Evolutionary conservation across 257 asterid genomes (phyloP), one percentile per base, ranked within the genome.

Genomic region (Mitragyna speciosa): DNA sequence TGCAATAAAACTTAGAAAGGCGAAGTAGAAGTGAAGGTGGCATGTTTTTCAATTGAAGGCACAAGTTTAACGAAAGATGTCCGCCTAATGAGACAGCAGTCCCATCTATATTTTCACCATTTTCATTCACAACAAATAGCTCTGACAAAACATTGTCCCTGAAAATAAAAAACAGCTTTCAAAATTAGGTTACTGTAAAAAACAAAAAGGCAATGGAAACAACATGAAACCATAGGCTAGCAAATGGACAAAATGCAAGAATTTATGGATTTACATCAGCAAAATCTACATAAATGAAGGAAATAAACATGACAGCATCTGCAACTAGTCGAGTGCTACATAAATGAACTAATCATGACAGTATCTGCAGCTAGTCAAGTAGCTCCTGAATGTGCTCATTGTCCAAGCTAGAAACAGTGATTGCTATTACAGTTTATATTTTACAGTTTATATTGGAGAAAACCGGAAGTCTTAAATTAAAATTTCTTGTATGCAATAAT

Each of bases 71-170:
- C 19, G 87, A 89, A 73, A 94, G 92, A 72, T 84, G 87, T 70
- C 72, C 80, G 73, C 97, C 97, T 24, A 89, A 75, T 45, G 45
- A 63, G 78, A 91, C 79, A 74, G 93, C 89, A 61, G 80, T 82
- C 75, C 87, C 87, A 63, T 88, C 89, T 33, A 88, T 12, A 56
- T 20, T 83, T 85, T 84, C 82, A 67, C 96, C 93, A 61, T 89
- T 91, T 80, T 83, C 97, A 79, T 90, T 87, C 91, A 81, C 79
- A 80, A 84, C 43, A 79, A 87, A 84, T 80, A 96, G 89, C 90
- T 91, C 97, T 19, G 94, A 85, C 63, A 87, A 87, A 80, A 88
- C 78, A 81, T 84, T 74, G 33, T 93, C 85, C 97, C 98, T 94
- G 92, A 83, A 85, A 8, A 51, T 28, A 73, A 69, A 36, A 58